Evolutionary conservation across 2,329 filamentous ascomycete genomes (phyloP).

Genomic region (Neonectria sp.): DNA sequence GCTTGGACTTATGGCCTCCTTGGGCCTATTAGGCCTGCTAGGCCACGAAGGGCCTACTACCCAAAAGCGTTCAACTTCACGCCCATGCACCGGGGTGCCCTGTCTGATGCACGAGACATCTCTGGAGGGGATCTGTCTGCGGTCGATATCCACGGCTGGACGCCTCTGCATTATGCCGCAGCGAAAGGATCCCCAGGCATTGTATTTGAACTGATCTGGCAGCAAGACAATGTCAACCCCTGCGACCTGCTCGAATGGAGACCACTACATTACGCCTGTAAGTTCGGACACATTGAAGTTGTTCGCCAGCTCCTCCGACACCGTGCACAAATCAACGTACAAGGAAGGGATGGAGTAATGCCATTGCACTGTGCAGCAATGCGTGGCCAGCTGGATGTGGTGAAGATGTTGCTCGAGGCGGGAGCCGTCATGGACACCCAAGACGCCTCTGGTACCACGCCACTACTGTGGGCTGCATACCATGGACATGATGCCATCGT

Average conservation of each 20-base stretch:
- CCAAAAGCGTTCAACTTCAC: not conserved
- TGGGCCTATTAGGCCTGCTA: not conserved
- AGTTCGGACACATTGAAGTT: not conserved
- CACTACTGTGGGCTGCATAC: constrained; percentile 26
- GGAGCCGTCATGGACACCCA: constrained; percentile 3
- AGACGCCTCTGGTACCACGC: constrained; percentile 18
- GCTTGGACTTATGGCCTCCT: not conserved
- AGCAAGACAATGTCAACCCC: constrained; percentile 25
- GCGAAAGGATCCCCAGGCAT: not conserved
- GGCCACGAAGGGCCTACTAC: not conserved
- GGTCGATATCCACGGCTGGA: constrained; percentile 40
- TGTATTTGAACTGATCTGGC: constrained; percentile 6
- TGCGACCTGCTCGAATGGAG: constrained; percentile 37
- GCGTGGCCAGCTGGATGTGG: constrained; percentile 5
- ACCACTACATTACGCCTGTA: constrained; percentile 45
- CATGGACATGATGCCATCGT: constrained; percentile 15
- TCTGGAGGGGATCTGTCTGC: too few relatives aligned
- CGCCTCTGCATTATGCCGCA: constrained; percentile 42
- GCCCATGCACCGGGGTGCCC: too few relatives aligned
- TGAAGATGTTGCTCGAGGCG: not conserved
- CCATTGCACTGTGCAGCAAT: constrained; percentile 15
- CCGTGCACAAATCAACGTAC: not conserved
- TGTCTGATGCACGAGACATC: too few relatives aligned
- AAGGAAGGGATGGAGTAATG: constrained; percentile 19
- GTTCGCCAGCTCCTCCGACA: not conserved